phyloP scores from a whole-genome alignment of 768 basidiomycete genomes.

The Cytidiella melzeri region DNA sequence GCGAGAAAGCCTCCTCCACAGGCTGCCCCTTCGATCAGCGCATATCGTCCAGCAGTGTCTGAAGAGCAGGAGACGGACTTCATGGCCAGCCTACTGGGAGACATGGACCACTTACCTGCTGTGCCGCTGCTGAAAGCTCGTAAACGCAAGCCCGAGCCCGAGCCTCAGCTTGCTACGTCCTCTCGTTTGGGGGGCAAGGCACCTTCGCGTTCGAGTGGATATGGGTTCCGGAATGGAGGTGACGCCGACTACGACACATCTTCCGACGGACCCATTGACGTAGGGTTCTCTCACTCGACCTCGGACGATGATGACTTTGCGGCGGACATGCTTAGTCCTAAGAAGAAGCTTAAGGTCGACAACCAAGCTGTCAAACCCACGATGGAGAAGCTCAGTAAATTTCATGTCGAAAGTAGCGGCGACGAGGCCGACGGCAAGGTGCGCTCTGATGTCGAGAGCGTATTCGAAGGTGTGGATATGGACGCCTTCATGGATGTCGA shows the following conservation, averaged over 20 bases:
- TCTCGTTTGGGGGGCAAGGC: conserved; percentile 12
- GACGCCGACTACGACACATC: conserved; percentile 20
- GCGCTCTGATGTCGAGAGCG: conserved; percentile 25
- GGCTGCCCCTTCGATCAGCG: conserved; percentile 57
- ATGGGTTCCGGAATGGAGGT: conserved; percentile 11
- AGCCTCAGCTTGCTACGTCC: conserved; percentile 8
- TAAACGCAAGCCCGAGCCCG: conserved; percentile 65
- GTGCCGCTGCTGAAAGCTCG: conserved; percentile 35
- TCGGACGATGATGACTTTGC: conserved; percentile 51
- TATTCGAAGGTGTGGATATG: conserved; percentile 53
- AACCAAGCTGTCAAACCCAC: conserved; percentile 45
- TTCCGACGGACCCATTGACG: conserved; percentile 26
- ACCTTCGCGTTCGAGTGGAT: conserved; percentile 8
- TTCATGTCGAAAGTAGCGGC: conserved; percentile 22
- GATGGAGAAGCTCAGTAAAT: conserved; percentile 47
- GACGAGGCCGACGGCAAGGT: conserved; percentile 33
- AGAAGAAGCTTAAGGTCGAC: conserved; percentile 54
- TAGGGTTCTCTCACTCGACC: conserved; percentile 22
- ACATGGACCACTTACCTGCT: conserved; percentile 50
- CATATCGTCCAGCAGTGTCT: conserved; percentile 73
- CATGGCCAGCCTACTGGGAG: conserved; percentile 75
- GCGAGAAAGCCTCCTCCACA: conserved; percentile 49
- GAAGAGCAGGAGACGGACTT: conserved; percentile 84
- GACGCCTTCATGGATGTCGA: conserved; percentile 52
- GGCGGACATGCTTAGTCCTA: conserved; percentile 49